Conservation (phyloP, 2,329 filamentous ascomycete species). For the Cordyceps cateniannulata region DNA sequence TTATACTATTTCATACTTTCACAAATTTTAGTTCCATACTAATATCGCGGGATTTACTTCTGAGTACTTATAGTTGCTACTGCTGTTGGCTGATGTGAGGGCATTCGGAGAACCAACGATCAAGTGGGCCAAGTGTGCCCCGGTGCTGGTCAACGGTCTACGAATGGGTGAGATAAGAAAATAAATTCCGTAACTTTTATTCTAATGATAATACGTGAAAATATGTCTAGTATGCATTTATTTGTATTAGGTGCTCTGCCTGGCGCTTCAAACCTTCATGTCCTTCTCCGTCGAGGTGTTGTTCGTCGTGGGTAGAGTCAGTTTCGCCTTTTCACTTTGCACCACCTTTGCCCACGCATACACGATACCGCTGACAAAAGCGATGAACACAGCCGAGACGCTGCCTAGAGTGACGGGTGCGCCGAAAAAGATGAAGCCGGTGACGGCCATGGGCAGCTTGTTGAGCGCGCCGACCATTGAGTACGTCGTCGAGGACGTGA, state of each 20-base stretch:
- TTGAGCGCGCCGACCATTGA: conserved; percentile 98
- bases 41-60: not conserved
- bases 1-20: not conserved
- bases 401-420: conserved; percentile 89
- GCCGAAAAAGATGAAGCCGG: conserved; percentile 90
- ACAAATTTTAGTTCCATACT: not conserved
- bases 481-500: conserved; percentile 96
- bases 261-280: not conserved
- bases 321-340: conserved; percentile 62
- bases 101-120: not conserved
- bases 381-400: conserved; percentile 83
- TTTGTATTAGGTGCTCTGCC: too few species aligned
- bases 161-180: too few species aligned
- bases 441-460: conserved; percentile 92
- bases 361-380: conserved; percentile 87
- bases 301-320: conserved; percentile 59
- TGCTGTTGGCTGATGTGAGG: not conserved
- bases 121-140: not conserved
- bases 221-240: too few species aligned
- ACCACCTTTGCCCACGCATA: conserved; percentile 63
- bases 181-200: not conserved
- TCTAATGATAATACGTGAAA: not conserved
- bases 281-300: not conserved
- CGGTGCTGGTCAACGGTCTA: too few species aligned
- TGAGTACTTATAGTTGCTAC: not conserved